Conservation (phyloP, 2,329 filamentous ascomycete genomes). For the Fonsecaea nubica region DNA sequence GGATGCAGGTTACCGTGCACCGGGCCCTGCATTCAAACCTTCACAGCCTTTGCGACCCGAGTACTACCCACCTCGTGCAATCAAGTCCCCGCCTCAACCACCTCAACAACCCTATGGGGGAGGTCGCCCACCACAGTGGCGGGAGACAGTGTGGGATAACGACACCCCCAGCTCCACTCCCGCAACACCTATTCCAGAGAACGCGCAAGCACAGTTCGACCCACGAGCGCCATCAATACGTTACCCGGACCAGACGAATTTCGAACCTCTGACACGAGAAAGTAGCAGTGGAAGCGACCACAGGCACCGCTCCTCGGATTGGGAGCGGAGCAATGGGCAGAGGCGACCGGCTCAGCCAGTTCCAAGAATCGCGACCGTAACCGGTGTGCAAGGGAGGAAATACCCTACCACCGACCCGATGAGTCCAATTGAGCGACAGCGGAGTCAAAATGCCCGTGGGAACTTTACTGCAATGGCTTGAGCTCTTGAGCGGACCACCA, state of each 20-base stretch:
- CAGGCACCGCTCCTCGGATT: slow-evolving; percentile 32
- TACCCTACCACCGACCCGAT: slow-evolving; percentile 37
- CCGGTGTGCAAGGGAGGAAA: slow-evolving; percentile 38
- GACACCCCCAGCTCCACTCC: slow-evolving; percentile 22
- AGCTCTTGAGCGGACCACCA: slow-evolving; percentile 1
- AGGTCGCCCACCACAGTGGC: slow-evolving; percentile 29
- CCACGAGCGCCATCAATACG: slow-evolving; percentile 31
- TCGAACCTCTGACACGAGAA: slow-evolving; percentile 32
- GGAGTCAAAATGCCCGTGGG: slow-evolving; percentile 30
- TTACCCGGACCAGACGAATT: slow-evolving; percentile 27
- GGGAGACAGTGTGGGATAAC: slow-evolving; percentile 31
- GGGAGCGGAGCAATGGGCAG: slow-evolving; percentile 29
- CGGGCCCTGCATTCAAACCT: slow-evolving; percentile 19
- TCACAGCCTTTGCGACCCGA: slow-evolving; percentile 34
- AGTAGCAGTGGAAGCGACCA: slow-evolving; percentile 37
- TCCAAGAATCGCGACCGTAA: slow-evolving; percentile 34
- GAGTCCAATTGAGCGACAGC: slow-evolving; percentile 34
- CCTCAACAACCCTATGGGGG: slow-evolving; percentile 23
- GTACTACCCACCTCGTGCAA: slow-evolving; percentile 32
- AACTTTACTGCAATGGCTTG: slow-evolving; percentile 29
- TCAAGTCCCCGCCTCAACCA: slow-evolving; percentile 25
- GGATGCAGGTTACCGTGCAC: slow-evolving; percentile 36
- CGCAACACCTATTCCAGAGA: slow-evolving; percentile 13
- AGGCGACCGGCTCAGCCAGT: slow-evolving; percentile 20
- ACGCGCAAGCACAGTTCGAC: slow-evolving; percentile 26